Conservation (phyloP, 208 protist species). For the Crithidia brevicula region DNA sequence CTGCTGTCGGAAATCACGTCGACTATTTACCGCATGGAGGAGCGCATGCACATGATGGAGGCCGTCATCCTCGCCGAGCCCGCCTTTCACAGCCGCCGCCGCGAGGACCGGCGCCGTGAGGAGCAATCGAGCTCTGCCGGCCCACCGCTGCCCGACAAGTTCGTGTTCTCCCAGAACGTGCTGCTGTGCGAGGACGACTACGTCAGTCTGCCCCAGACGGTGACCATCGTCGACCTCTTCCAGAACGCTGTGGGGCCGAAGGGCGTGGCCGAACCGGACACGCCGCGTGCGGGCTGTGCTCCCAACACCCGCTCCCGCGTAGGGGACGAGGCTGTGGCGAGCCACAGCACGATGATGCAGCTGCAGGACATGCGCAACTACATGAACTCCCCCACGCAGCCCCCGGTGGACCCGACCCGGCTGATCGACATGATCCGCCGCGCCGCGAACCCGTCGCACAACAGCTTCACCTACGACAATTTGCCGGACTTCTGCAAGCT, state of each 20-base stretch:
- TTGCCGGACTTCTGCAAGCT: slow-evolving; percentile 86
- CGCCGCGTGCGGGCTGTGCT: slow-evolving; percentile 70
- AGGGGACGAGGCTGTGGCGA: slow-evolving; percentile 87
- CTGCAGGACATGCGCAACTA: slow-evolving; percentile 90
- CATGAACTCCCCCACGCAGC: slow-evolving; percentile 88
- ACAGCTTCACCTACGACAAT: slow-evolving; percentile 85
- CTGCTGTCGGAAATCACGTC: slow-evolving; percentile 53
- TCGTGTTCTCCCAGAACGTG: slow-evolving; percentile 90
- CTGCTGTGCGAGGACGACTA: slow-evolving; percentile 87
- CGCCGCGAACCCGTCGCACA: slow-evolving; percentile 72
- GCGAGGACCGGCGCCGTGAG: slow-evolving; percentile 66
- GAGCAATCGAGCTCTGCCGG: slow-evolving; percentile 39
- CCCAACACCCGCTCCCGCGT: slow-evolving; percentile 44
- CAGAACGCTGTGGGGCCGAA: slow-evolving; percentile 84
- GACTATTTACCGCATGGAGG: slow-evolving; percentile 79
- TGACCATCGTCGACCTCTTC: slow-evolving; percentile 89
- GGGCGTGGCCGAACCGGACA: slow-evolving; percentile 87
- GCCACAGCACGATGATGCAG: slow-evolving; percentile 90
- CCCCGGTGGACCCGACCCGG: slow-evolving; percentile 77
- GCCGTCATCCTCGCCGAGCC: slow-evolving; percentile 79
- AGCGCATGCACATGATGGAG: slow-evolving; percentile 83
- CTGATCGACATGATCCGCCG: slow-evolving; percentile 88
- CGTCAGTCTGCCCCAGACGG: slow-evolving; percentile 78
- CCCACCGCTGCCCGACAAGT: slow-evolving; percentile 69
- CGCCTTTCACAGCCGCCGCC: slow-evolving; percentile 74